Evolutionary conservation across 2,329 filamentous ascomycete species (phyloP), one percentile per base, ranked within the genome.

Genomic region (Fusarium albidum): DNA sequence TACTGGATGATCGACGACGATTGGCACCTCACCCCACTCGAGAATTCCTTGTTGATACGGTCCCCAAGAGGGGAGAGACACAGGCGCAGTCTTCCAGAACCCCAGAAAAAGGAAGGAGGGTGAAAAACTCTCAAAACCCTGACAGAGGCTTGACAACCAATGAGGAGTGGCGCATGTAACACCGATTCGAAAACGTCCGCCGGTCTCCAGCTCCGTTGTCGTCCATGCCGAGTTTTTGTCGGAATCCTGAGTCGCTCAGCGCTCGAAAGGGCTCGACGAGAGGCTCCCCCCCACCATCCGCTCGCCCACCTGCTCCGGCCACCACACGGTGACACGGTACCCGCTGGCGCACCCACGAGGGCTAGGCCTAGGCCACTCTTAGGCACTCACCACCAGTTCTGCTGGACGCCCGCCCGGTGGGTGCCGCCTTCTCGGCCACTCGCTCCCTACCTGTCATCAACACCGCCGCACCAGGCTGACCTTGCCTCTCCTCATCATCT

Each of bases 191-290:
- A 47, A 35, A 27, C 40, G 34, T 48, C 52, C 41, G 49, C 34
- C 52, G 14, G 31, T 40, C 46, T 49, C 45, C 50, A 45, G 37
- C 37, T 44, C 35, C 38, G 50, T 55, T 54, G 46, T 57, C 59
- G 53, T 46, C 50, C 53, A 51, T 67, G 58, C 59, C 65, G 65
- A 67, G 61, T 59, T 63, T 67, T 67, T 66, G 65, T 66, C 64
- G 64, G 51, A 54, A 64, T 47, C 49, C 48, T 57, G 59, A 59
- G 54, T 63, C 48, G 52, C 59, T 54, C 29, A 43, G 51, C 28
- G 50, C 28, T 21, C 27, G n/a, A 28, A 32, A 32, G 33, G 27
- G 9, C 26, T 40, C 43, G n/a, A n/a, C n/a, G n/a, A n/a, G n/a
- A 50, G 41, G 28, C 54, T 61, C 57, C 47, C 48, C 47, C 57